A percentile compares a stretch with the other conserved stretches of the same genome.
phyloP scores from a whole-genome alignment of 176 grass and related monocot genomes.

The Oryza australiensis region DNA sequence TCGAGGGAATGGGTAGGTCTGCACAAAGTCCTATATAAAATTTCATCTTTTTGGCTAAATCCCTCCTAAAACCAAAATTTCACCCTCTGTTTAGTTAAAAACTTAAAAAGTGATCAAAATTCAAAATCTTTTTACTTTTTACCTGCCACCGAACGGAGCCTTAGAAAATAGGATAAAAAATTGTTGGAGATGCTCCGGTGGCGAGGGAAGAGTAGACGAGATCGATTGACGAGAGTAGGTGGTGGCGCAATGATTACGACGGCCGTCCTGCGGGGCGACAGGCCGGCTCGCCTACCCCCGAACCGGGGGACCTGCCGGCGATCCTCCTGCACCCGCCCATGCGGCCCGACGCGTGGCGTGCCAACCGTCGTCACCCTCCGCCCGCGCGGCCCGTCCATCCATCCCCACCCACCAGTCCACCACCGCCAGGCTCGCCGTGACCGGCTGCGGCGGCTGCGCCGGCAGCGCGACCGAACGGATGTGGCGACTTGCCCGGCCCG shows the following conservation, averaged over 20 bases:
- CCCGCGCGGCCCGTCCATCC: not conserved
- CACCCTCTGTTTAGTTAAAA: no score
- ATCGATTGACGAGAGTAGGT: not conserved
- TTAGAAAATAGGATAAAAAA: no score
- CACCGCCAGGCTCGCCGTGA: not conserved
- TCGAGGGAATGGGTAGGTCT: no score
- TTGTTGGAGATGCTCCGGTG: no score
- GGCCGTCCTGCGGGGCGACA: slow-evolving; percentile 48
- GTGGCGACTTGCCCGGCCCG: no score
- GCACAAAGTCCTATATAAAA: no score
- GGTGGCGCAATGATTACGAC: slow-evolving; percentile 67
- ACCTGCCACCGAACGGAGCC: no score
- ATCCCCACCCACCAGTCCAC: not conserved
- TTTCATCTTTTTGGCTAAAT: no score
- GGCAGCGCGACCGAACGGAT: no score
- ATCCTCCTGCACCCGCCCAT: slow-evolving; percentile 59
- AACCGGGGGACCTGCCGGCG: slow-evolving; percentile 83
- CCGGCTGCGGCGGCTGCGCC: not conserved
- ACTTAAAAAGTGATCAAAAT: no score
- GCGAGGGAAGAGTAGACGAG: not conserved
- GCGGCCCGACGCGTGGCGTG: slow-evolving; percentile 50
- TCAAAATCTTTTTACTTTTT: no score
- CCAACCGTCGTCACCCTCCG: not conserved
- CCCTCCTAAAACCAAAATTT: no score
- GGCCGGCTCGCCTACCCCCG: slow-evolving; percentile 45